These are phyloP conservation scores for Tetradesmus obliquus DNA, from an alignment of 139 green algal species.

Conservation along the genomic window DNA sequence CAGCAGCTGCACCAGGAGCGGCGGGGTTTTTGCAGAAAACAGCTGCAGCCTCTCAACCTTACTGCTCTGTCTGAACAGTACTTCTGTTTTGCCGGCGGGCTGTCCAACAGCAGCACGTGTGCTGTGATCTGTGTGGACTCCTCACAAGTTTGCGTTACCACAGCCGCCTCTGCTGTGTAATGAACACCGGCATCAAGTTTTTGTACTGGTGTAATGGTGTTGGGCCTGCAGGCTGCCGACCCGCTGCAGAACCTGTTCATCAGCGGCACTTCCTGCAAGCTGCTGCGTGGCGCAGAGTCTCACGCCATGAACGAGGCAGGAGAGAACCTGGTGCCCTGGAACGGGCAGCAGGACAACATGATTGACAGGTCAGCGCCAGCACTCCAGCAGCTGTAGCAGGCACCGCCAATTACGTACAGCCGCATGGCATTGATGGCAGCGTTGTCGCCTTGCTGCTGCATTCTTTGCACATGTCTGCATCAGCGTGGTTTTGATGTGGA, in stretches of 20 bases:
- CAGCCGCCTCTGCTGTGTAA: too few relatives aligned
- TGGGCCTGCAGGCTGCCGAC: constrained; percentile 58
- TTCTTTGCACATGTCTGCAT: too few relatives aligned
- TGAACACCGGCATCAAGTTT: too few relatives aligned
- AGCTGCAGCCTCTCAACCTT: too few relatives aligned
- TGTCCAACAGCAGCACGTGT: neutral
- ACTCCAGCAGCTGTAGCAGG: neutral
- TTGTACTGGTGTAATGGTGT: neutral
- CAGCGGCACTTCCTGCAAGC: constrained; percentile 65
- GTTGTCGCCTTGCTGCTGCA: neutral
- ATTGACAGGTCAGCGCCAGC: constrained; percentile 65
- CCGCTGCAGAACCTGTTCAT: constrained; percentile 75
- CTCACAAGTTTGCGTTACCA: neutral
- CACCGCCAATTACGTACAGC: neutral
- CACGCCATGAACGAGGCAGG: constrained; percentile 61
- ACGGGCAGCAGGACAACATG: constrained; percentile 60
- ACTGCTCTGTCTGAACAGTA: neutral
- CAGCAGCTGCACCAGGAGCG: neutral
- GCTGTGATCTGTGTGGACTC: neutral
- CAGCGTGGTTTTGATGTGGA: too few relatives aligned
- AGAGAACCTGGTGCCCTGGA: constrained; percentile 79
- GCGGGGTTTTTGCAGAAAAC: too few relatives aligned
- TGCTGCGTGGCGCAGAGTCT: constrained; percentile 62
- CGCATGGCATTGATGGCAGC: neutral
- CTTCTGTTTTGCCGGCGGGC: neutral